A percentile compares a stretch with the other conserved stretches of the same genome.
phyloP scores from a whole-genome alignment of 805 yeast genomes.

The Kodamaea kakaduensis region DNA sequence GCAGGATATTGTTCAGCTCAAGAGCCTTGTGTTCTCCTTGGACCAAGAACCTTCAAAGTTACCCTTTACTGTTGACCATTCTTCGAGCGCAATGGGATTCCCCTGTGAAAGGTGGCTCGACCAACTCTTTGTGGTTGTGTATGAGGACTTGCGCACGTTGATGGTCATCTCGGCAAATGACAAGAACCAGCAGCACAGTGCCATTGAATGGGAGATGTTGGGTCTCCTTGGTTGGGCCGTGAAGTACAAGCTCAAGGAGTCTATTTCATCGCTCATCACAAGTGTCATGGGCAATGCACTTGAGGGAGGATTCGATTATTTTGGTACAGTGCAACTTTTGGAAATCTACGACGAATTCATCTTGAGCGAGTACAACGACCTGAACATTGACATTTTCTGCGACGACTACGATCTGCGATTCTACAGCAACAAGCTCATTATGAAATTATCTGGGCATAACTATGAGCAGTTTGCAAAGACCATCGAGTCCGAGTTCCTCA shows the following conservation, averaged over 20 bases:
- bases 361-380: conserved; percentile 30
- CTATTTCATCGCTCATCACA: conserved; percentile 36
- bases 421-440: conserved; percentile 32
- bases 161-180: conserved; percentile 23
- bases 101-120: conserved; percentile 79
- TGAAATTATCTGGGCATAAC: conserved; percentile 19
- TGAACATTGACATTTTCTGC: conserved; percentile 28
- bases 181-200: conserved; percentile 44
- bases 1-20: conserved; percentile 64
- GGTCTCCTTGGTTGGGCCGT: conserved; percentile 52
- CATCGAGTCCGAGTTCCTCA: conserved; percentile 26
- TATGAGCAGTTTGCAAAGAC: conserved; percentile 21
- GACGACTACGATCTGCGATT: conserved; percentile 26
- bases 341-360: conserved; percentile 43
- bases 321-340: conserved; percentile 50
- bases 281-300: conserved; percentile 48
- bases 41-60: conserved; percentile 15
- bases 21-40: conserved; percentile 60
- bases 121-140: conserved; percentile 62
- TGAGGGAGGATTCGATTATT: conserved; percentile 58
- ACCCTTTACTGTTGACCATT: conserved; percentile 11
- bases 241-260: conserved; percentile 35
- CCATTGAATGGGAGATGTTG: conserved; percentile 70
- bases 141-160: conserved; percentile 49
- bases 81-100: conserved; percentile 14